Conservation (phyloP, 2,329 filamentous ascomycete genomes). For the Cladosporium sp. region DNA sequence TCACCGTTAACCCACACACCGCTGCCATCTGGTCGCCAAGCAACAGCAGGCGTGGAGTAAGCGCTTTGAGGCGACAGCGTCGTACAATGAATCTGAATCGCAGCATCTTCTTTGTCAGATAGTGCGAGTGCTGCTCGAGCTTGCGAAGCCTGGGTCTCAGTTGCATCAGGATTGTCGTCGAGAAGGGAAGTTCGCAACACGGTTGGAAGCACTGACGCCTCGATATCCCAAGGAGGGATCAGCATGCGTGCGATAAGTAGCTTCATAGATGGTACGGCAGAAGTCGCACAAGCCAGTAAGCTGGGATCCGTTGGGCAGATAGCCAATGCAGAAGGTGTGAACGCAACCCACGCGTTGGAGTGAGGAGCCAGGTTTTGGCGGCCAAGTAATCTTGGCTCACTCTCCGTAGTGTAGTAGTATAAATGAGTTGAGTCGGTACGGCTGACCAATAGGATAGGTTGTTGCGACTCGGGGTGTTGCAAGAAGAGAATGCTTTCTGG, state of each 20-base stretch:
- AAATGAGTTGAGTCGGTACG: constrained; percentile 60
- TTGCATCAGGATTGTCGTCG: constrained; percentile 24
- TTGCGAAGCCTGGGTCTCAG: constrained; percentile 53
- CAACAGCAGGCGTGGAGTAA: constrained; percentile 63
- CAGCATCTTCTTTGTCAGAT: constrained; percentile 59
- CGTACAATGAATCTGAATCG: constrained; percentile 60
- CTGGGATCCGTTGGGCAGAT: constrained; percentile 56
- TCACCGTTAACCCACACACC: constrained; percentile 67
- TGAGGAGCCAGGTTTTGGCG: constrained; percentile 63
- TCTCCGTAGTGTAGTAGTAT: constrained; percentile 53
- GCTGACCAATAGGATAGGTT: constrained; percentile 54
- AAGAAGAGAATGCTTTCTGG: constrained; percentile 60
- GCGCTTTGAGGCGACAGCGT: constrained; percentile 64
- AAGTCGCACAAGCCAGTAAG: constrained; percentile 61
- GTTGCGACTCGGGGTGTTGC: constrained; percentile 47
- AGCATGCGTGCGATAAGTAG: constrained; percentile 60
- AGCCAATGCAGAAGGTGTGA: constrained; percentile 60
- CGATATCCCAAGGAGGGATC: constrained; percentile 43
- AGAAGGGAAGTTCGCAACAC: constrained; percentile 27
- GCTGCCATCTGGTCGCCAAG: constrained; percentile 62
- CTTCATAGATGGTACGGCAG: constrained; percentile 62
- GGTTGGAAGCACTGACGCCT: constrained; percentile 19
- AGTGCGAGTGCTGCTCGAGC: constrained; percentile 52
- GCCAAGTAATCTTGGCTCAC: constrained; percentile 48
- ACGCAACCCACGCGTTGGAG: constrained; percentile 64